Conservation (phyloP, 257 asterid genomes). For the Echium plantagineum region DNA sequence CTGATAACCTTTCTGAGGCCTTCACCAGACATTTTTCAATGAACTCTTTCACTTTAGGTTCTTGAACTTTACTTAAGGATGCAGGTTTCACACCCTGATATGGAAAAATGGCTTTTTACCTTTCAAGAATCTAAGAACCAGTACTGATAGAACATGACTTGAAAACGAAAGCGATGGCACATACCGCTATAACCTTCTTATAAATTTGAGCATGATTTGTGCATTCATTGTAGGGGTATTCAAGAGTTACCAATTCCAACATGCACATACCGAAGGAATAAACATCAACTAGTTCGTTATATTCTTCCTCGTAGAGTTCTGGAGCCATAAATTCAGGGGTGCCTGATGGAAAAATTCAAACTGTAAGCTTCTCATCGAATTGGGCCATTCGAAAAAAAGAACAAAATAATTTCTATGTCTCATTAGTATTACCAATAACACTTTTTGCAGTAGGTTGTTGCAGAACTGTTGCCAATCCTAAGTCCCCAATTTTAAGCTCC, state of each 20-base stretch:
- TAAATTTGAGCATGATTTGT: conserved; percentile 67
- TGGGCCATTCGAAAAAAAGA: background rate
- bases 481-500: conserved; percentile 74
- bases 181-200: conserved; percentile 55
- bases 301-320: conserved; percentile 74
- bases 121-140: background rate
- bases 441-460: conserved; percentile 66
- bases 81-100: conserved; percentile 65
- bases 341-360: conserved; percentile 8
- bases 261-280: conserved; percentile 80
- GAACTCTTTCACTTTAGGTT: conserved; percentile 42
- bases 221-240: conserved; percentile 72
- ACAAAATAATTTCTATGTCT: background rate
- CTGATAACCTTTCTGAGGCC: conserved; percentile 47
- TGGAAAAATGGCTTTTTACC: background rate
- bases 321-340: conserved; percentile 80
- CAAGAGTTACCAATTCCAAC: conserved; percentile 64
- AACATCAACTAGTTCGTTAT: conserved; percentile 63
- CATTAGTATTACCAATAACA: conserved; percentile 46
- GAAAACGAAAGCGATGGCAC: conserved; percentile 10
- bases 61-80: conserved; percentile 41
- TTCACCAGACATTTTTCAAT: conserved; percentile 65
- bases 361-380: background rate
- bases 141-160: background rate
- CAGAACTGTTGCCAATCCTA: conserved; percentile 79